phyloP scores from a whole-genome alignment of 1,284 basidiomycete genomes.

The Austroboletus novae-zelandiae region DNA sequence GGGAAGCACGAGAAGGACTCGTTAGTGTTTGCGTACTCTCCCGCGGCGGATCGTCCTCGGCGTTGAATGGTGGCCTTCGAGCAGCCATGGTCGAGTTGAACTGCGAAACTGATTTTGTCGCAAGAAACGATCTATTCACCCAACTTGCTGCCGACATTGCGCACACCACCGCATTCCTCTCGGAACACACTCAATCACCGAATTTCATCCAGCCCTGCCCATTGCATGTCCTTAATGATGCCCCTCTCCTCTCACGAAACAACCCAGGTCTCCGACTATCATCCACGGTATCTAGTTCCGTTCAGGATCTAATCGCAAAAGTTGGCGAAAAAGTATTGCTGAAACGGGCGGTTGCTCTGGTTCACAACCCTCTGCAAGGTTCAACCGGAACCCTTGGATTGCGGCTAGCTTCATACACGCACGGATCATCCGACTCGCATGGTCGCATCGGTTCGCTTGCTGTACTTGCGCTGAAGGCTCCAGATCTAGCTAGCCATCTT shows the following conservation, averaged over 20 bases:
- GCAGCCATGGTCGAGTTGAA: slow-evolving; percentile 91
- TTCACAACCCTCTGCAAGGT: slow-evolving; percentile 53
- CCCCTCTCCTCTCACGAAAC: slow-evolving; percentile 62
- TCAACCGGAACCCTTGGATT: slow-evolving; percentile 43
- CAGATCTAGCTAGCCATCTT: slow-evolving; percentile 43
- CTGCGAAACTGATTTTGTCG: slow-evolving; percentile 98
- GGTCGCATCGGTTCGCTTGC: slow-evolving; percentile 74
- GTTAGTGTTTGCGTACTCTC: slow-evolving; percentile 75
- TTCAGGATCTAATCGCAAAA: slow-evolving; percentile 79
- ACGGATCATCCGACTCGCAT: slow-evolving; percentile 58
- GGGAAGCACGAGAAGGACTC: slow-evolving; percentile 77
- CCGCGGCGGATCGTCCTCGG: slow-evolving; percentile 42
- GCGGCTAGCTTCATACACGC: slow-evolving; percentile 78
- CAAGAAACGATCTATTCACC: slow-evolving; percentile 81
- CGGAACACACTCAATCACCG: slow-evolving; percentile 45
- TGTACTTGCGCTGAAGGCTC: slow-evolving; percentile 57
- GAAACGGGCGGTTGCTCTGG: slow-evolving; percentile 69
- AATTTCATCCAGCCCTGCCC: slow-evolving; percentile 42
- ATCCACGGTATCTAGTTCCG: slow-evolving; percentile 68
- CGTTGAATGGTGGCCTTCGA: slow-evolving; percentile 47
- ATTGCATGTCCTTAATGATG: slow-evolving; percentile 58
- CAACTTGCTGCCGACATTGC: slow-evolving; percentile 80
- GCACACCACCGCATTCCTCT: slow-evolving; percentile 81
- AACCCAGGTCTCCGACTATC: slow-evolving; percentile 36
- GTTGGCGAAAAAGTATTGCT: slow-evolving; percentile 90